Base-by-base conservation (phyloP, 495 filamentous ascomycete genomes). In the Hyaloscypha bicolor region DNA sequence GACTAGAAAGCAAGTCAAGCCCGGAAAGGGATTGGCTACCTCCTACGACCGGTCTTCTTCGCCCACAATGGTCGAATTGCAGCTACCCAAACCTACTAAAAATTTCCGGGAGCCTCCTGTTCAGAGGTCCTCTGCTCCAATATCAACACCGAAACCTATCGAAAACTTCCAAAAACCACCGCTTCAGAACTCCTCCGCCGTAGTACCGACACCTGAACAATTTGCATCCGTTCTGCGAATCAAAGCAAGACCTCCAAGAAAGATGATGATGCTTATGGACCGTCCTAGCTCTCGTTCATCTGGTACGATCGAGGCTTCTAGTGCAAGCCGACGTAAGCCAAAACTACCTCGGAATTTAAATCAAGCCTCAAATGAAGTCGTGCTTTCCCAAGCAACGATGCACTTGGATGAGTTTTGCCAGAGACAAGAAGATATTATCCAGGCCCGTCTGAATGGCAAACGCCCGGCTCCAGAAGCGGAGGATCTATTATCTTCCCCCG, bases 191-290 rank as follows among this genome's bases (percentile, higher is more conserved):
- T 57, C 59, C n/a, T 65, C 62, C 30, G 53, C 25, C 9, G 21
- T 4, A 21, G 57, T 37, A 5, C 48, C 32, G 21, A 22, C 55
- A 16, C 33, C 55, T 2, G 58, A 52, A 1, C 61, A 60, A 39
- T 25, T 62, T 25, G 57, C 61, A 2, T 65, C 69, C 14, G 6
- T 65, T 35, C 51, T 75, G 29, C 57, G 70, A 16, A 72, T 75
- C 22, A 75, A 71, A 45, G 57, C 73, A n/a, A 63, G 69, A 56
- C 64, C 70, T n/a, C 65, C 61, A 30, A 32, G 62, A 58, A 70
- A 71, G 37, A 75, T 71, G 73, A 65, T 75, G 65, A 72, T 75
- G 73, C 58, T 72, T 35, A 68, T 67, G 65, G 68, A 64, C 33
- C 57, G 55, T 25, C 58, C 69, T 6, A 57, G 30, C 22, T 62